These are phyloP conservation scores for Macadamia integrifolia DNA, from an alignment of 164 flowering plant species.

Conservation along the genomic window DNA sequence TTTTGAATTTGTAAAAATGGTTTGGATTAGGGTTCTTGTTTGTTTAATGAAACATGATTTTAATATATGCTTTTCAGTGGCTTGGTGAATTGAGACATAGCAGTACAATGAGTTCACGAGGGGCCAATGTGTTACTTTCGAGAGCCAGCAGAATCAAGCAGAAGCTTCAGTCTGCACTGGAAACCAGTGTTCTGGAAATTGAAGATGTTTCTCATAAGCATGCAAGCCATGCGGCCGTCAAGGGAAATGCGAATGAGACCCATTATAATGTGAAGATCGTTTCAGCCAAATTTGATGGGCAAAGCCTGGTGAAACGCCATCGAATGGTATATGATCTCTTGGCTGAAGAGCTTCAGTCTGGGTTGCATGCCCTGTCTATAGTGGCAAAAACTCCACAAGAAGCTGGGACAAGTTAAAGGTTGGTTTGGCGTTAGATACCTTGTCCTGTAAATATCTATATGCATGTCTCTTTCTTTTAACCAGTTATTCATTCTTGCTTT, in stretches of 20 bases:
- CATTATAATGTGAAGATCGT: slow-evolving; percentile 77
- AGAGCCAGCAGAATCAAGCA: slow-evolving; percentile 54
- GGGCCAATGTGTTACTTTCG: slow-evolving; percentile 29
- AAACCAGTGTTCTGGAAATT: slow-evolving; percentile 45
- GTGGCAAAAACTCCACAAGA: slow-evolving; percentile 79
- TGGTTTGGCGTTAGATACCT: not conserved
- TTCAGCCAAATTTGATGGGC: slow-evolving; percentile 64
- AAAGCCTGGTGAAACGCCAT: slow-evolving; percentile 70
- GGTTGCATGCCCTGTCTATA: slow-evolving; percentile 81
- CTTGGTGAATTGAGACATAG: not conserved
- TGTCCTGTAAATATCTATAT: not conserved
- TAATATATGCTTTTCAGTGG: not conserved
- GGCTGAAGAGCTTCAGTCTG: slow-evolving; percentile 66
- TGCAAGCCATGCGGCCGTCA: slow-evolving; percentile 78
- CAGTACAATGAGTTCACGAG: slow-evolving; percentile 34
- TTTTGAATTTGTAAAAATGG: too few species aligned
- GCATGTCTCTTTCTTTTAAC: too few species aligned
- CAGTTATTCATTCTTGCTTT: not conserved
- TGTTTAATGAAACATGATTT: not conserved
- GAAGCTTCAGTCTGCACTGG: slow-evolving; percentile 45
- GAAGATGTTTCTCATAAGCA: slow-evolving; percentile 82
- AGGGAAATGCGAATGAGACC: slow-evolving; percentile 48
- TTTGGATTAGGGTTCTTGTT: too few species aligned
- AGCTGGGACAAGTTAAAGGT: slow-evolving; percentile 17
- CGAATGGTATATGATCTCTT: slow-evolving; percentile 70